Evolutionary conservation across 164 flowering plant species (phyloP).

Genomic region (Taxillus chinensis): DNA sequence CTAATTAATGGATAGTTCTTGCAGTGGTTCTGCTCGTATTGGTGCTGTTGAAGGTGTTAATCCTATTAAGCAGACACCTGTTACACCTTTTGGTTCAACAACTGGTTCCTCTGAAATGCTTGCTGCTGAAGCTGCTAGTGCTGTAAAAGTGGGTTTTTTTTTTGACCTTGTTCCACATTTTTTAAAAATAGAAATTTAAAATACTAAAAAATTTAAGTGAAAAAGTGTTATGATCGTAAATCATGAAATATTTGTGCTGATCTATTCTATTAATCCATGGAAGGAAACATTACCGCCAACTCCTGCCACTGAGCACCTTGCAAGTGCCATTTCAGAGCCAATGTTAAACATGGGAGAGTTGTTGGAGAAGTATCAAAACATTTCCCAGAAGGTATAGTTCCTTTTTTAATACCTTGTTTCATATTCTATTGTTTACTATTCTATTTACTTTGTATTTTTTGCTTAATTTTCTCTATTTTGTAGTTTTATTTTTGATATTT

Average conservation of each 20-base stretch:
- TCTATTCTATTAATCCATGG: too few relatives aligned
- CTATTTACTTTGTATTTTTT: background rate
- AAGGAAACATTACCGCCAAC: background rate
- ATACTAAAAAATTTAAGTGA: too few relatives aligned
- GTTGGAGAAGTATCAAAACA: slow-evolving; percentile 66
- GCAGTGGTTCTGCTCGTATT: slow-evolving; percentile 45
- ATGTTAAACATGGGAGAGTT: slow-evolving; percentile 73
- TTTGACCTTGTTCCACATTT: background rate
- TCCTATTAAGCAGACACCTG: slow-evolving; percentile 17
- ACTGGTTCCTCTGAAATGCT: slow-evolving; percentile 39
- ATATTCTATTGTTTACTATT: background rate
- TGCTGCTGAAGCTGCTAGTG: slow-evolving; percentile 29
- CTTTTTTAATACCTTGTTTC: background rate
- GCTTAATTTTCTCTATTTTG: background rate
- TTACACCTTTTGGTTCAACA: slow-evolving; percentile 34
- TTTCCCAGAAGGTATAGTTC: slow-evolving; percentile 61
- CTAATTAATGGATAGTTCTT: slow-evolving; percentile 1
- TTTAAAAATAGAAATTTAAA: too few relatives aligned
- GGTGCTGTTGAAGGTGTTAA: slow-evolving; percentile 35
- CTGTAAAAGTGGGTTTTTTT: slow-evolving; percentile 32
- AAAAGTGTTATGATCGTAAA: too few relatives aligned
- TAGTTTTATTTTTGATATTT: background rate
- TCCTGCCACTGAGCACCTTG: slow-evolving; percentile 35
- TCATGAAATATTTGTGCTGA: too few relatives aligned
- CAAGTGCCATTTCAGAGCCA: slow-evolving; percentile 45